Base-by-base conservation (phyloP, 352 stramenopile genomes). In the Phytopythium litorale region DNA sequence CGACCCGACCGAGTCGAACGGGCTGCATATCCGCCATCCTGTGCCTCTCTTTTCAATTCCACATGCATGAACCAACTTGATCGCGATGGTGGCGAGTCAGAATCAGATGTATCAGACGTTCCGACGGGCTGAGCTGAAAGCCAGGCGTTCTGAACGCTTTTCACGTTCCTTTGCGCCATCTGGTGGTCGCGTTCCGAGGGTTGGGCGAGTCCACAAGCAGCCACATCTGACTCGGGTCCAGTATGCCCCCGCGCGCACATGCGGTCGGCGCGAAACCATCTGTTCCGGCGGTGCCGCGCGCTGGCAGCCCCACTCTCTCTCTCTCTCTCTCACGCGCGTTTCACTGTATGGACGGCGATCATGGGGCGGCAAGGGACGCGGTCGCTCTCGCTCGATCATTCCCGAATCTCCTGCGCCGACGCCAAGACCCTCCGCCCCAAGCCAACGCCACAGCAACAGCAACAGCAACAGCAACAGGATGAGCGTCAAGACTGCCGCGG, bases 261-360 rank as follows among this genome's bases (percentile, higher is more conserved):
- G 25, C 48, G 48, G 48, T 54, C 48, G 48, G 5, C 48, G 48
- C 48, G 48, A 54, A 54, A 37, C 13, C 48, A 54, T 16, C 48
- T 54, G 48, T 30, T 37, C 2, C 25, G 11, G 28, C 25, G 48
- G 28, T 54, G 48, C 48, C 48, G 25, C 7, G 13, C 45, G 45
- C 45, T 23, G 45, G 42, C 42, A 21, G 11, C 40, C 40, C n/a
- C 40, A 9, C 40, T 45, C 16, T 45, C 40, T 45, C 28, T 32
- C 28, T 32, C 28, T 28, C 25, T 28, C 25, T 28, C 25, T 28
- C 25, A 3, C 25, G 16, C 35, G 35, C 35, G 13, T 45, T 45
- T 45, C 38, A 45, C 38, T 45, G 38, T 45, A 45, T n/a, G 42
- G 18, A 25, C 42, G 7, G 15, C 40, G 8, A 46, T 46, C 21